Percentiles rank a stretch among this genome's conserved stretches.
phyloP scores from a whole-genome alignment of 768 basidiomycete species.

The Leccinum barrowsii region DNA sequence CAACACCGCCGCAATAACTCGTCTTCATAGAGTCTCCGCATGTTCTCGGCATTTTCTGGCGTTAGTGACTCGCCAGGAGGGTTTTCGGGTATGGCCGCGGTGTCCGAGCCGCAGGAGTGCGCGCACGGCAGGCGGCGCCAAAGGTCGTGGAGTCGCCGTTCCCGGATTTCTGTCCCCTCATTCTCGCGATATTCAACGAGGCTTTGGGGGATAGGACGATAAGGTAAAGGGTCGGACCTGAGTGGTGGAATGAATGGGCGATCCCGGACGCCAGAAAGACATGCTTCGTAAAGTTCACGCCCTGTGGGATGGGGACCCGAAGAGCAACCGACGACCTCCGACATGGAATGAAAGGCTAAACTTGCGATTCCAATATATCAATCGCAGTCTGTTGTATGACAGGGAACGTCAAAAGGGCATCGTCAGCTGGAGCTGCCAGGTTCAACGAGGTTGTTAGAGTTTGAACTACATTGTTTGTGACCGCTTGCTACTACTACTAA shows the following conservation, averaged over 20 bases:
- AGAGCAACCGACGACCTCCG: slow-evolving; percentile 19
- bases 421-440: slow-evolving; percentile 16
- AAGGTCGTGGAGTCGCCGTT: slow-evolving; percentile 55
- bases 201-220: slow-evolving; percentile 41
- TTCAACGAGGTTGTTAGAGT: slow-evolving; percentile 19
- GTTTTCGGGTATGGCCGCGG: slow-evolving; percentile 17
- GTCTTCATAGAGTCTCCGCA: slow-evolving; percentile 70
- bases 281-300: slow-evolving; percentile 53
- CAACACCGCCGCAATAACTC: slow-evolving; percentile 61
- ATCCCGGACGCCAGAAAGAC: slow-evolving; percentile 49
- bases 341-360: slow-evolving; percentile 25
- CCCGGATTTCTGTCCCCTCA: slow-evolving; percentile 63
- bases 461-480: slow-evolving; percentile 27
- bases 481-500: slow-evolving; percentile 24
- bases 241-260: slow-evolving; percentile 57
- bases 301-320: slow-evolving; percentile 33
- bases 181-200: slow-evolving; percentile 60
- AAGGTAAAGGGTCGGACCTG: slow-evolving; percentile 48
- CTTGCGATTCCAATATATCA: slow-evolving; percentile 16
- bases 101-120: slow-evolving; percentile 23
- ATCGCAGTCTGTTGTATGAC: slow-evolving; percentile 6
- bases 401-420: slow-evolving; percentile 27
- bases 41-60: slow-evolving; percentile 53
- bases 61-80: slow-evolving; percentile 33
- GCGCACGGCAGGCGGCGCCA: slow-evolving; percentile 56